Evolutionary conservation across 192 early-diverging fungal species (phyloP), one percentile per base, ranked within the genome.

Genomic region (Umbelopsis ramanniana): DNA sequence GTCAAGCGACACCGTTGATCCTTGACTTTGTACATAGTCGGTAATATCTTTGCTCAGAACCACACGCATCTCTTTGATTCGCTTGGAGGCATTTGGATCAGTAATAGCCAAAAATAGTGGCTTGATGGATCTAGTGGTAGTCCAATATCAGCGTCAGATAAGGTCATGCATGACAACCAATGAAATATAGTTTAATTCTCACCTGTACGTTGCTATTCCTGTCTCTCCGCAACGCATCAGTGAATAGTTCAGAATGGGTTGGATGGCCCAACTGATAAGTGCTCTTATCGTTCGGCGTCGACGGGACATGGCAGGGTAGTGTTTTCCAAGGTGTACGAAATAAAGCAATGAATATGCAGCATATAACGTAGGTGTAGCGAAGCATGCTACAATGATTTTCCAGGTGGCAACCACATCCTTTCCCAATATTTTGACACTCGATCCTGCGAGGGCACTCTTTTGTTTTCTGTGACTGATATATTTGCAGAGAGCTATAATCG

Each of bases 381-480:
- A 88, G 24, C 89, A 77, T 21, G 91, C 89, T 26, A 95, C 91
- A 23, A 96, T 79, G 17, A 95, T 83, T 76, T 98, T 98, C 98
- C 97, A 98, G 3, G 96, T 97, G 0, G 94, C 95, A 21, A 99
- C 82, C 7, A 99, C 98, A 72, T 99, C 98, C 57, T 89, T 87
- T 11, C 93, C 98, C 53, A 89, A 87, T 73, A 99, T 90, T 77
- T 99, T 99, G 47, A 99, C 95, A 29, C 88, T 94, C 14, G 95
- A 97, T 22, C 84, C 93, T 12, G 92, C 92, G 67, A 95, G 83
- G 0, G 97, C 97, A 87, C 81, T 75, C 74, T 76, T 84, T 9
- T 83, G 82, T 46, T 89, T 89, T 48, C 70, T 84, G 55, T 79
- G 75, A 63, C 85, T 86, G 54, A 89, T 84, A 47, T 70, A 73